These are phyloP conservation scores for Kuraishia borneana DNA, from an alignment of 805 yeast species.

Conservation along the genomic window DNA sequence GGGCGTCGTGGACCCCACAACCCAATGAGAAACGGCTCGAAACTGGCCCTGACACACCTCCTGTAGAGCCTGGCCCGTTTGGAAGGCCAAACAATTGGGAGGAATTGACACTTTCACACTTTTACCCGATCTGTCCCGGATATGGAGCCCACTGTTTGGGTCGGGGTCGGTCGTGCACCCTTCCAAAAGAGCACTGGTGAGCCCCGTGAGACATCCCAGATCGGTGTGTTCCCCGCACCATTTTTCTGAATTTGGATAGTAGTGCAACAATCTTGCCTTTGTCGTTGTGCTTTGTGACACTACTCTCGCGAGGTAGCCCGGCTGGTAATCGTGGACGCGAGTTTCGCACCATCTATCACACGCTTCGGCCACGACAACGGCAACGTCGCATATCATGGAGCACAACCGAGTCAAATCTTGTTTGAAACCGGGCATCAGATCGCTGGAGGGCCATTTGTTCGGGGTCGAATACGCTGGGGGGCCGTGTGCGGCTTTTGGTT, in stretches of 20 bases:
- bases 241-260: slow-evolving; percentile 27
- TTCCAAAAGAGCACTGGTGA: slow-evolving; percentile 40
- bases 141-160: slow-evolving; percentile 36
- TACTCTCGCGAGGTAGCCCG: slow-evolving; percentile 28
- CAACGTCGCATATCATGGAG: slow-evolving; percentile 34
- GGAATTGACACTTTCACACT: slow-evolving; percentile 44
- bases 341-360: slow-evolving; percentile 34
- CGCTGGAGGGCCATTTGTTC: slow-evolving; percentile 41
- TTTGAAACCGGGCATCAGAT: slow-evolving; percentile 22
- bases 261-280: slow-evolving; percentile 47
- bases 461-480: slow-evolving; percentile 33
- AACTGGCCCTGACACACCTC: slow-evolving; percentile 35
- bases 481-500: slow-evolving; percentile 19
- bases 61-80: slow-evolving; percentile 47
- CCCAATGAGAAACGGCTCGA: slow-evolving; percentile 50
- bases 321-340: slow-evolving; percentile 17
- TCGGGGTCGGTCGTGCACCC: slow-evolving; percentile 22
- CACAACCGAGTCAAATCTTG: slow-evolving; percentile 25
- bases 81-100: slow-evolving; percentile 44
- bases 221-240: slow-evolving; percentile 61
- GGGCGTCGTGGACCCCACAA: slow-evolving; percentile 27
- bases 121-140: slow-evolving; percentile 30
- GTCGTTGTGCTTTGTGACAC: slow-evolving; percentile 40
- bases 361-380: slow-evolving; percentile 37
- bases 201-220: slow-evolving; percentile 49